A percentile compares a stretch with the other conserved stretches of the same genome.
These are phyloP conservation scores for Diaporthe aspalathi DNA, from an alignment of 2,329 filamentous ascomycete species.

Conservation along the genomic window DNA sequence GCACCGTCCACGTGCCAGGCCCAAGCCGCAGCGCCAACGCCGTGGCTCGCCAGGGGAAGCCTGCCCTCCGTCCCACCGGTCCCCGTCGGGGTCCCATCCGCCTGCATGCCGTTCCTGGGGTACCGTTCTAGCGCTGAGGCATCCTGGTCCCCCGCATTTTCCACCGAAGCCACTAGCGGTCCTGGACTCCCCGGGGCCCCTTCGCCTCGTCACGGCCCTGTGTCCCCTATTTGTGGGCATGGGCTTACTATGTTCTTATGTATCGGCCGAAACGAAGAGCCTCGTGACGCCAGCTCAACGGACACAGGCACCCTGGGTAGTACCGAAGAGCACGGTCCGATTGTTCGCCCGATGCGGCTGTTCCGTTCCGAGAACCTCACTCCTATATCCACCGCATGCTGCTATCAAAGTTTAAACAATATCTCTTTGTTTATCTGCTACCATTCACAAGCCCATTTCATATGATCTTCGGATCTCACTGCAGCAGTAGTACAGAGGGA, in stretches of 20 bases:
- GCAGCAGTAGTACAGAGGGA: background rate
- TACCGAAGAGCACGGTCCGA: conserved; percentile 3
- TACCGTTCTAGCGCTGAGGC: conserved; percentile 27
- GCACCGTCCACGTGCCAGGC: conserved; percentile 13
- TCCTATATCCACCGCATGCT: background rate
- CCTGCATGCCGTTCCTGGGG: conserved; percentile 30
- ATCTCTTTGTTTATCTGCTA: too few species aligned
- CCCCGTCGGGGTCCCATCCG: conserved; percentile 19
- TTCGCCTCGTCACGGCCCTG: conserved; percentile 13
- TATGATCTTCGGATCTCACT: background rate
- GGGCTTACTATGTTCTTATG: background rate
- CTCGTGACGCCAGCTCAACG: conserved; percentile 10
- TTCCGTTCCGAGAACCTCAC: background rate
- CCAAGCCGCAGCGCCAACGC: conserved; percentile 11
- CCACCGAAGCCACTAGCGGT: background rate
- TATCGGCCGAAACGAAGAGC: conserved; percentile 10
- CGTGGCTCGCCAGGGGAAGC: conserved; percentile 27
- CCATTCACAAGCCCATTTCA: too few species aligned
- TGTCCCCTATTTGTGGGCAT: background rate
- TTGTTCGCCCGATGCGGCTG: conserved; percentile 4
- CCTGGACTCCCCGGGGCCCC: background rate
- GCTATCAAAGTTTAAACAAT: background rate
- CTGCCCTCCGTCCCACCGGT: conserved; percentile 21
- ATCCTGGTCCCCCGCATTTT: conserved; percentile 30
- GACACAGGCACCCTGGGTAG: conserved; percentile 18